Evolutionary conservation across 1,284 basidiomycete genomes (phyloP).

Genomic region (Malassezia vespertilionis): DNA sequence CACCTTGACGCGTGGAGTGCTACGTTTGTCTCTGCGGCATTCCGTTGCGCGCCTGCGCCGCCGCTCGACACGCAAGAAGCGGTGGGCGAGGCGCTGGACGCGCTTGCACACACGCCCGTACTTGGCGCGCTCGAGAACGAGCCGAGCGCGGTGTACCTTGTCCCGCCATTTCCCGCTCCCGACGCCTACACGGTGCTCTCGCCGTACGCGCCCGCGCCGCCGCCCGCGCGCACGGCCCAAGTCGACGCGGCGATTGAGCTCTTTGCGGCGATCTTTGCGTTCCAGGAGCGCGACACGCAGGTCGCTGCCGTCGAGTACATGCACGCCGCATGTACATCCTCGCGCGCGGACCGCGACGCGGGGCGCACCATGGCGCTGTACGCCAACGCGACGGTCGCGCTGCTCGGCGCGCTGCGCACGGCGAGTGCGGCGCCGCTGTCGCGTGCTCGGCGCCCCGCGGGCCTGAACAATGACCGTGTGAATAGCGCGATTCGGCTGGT

Average conservation of each 20-base stretch:
- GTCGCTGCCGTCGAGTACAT: slow-evolving; percentile 61
- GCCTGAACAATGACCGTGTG: slow-evolving; percentile 56
- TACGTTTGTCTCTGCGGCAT: neutral
- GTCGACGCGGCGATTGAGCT: slow-evolving; percentile 80
- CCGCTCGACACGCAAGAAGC: neutral
- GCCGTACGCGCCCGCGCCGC: slow-evolving; percentile 55
- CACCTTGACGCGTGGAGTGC: slow-evolving; percentile 3
- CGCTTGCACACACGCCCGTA: slow-evolving; percentile 66
- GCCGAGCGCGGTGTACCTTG: slow-evolving; percentile 59
- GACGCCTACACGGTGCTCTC: slow-evolving; percentile 18
- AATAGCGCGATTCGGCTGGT: slow-evolving; percentile 62
- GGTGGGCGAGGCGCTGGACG: slow-evolving; percentile 54
- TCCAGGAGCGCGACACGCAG: slow-evolving; percentile 64
- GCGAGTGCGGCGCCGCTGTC: slow-evolving; percentile 21
- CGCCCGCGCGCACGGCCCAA: slow-evolving; percentile 68
- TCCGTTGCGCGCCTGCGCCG: too few species aligned
- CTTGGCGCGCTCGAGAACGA: slow-evolving; percentile 79
- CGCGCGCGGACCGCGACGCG: slow-evolving; percentile 74
- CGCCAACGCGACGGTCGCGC: slow-evolving; percentile 69
- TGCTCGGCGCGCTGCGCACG: slow-evolving; percentile 61
- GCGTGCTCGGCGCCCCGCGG: slow-evolving; percentile 27
- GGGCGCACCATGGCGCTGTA: slow-evolving; percentile 78
- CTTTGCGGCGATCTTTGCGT: slow-evolving; percentile 64
- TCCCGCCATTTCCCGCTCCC: slow-evolving; percentile 4
- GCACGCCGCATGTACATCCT: slow-evolving; percentile 56